phyloP scores from a whole-genome alignment of 140 eudicot species.

The Senecio squalidus region DNA sequence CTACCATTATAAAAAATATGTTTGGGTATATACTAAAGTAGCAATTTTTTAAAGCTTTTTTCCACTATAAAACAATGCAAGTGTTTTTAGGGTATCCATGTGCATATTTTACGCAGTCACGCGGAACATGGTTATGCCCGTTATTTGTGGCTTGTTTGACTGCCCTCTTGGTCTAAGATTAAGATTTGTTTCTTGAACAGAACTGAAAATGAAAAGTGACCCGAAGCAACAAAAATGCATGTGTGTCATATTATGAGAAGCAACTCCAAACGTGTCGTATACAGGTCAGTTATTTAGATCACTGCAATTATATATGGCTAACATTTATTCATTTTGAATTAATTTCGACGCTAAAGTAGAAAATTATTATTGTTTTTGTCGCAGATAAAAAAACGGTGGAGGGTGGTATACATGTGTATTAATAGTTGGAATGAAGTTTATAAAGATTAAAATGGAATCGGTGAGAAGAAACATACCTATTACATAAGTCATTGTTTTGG shows the following conservation, averaged over 20 bases:
- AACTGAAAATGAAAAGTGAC: slow-evolving; percentile 37
- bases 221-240: slow-evolving; percentile 55
- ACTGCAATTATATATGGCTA: not conserved
- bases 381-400: slow-evolving; percentile 21
- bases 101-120: not conserved
- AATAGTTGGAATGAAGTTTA: slow-evolving; percentile 20
- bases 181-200: slow-evolving; percentile 32
- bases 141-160: not conserved
- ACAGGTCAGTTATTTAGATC: slow-evolving; percentile 24
- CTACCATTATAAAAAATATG: not conserved
- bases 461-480: slow-evolving; percentile 20
- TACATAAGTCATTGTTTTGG: slow-evolving; percentile 10
- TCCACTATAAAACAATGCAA: not conserved
- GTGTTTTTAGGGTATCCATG: not conserved
- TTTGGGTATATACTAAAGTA: not conserved
- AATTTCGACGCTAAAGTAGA: not conserved
- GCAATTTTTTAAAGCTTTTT: not conserved
- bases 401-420: slow-evolving; percentile 21
- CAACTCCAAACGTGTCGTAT: slow-evolving; percentile 18
- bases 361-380: slow-evolving; percentile 6
- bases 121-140: not conserved
- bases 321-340: not conserved
- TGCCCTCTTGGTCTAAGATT: not conserved
- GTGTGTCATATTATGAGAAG: slow-evolving; percentile 57
- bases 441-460: slow-evolving; percentile 12